Evolutionary conservation across 805 yeast species (phyloP).

Genomic region (Lipomyces orientalis): DNA sequence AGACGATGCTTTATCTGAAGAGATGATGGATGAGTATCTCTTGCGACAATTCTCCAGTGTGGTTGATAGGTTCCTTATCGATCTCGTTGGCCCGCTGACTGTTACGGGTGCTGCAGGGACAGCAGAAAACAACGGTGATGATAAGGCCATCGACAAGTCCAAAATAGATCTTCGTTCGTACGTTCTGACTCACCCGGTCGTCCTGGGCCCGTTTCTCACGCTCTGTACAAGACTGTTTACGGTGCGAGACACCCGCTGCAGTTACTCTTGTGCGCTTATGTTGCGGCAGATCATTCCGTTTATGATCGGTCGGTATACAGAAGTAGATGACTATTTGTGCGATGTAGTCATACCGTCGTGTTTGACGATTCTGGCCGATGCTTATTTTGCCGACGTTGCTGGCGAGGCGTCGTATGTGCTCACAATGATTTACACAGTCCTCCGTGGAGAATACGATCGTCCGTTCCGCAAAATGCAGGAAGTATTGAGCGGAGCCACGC

Average conservation of each 20-base stretch:
- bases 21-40: constrained; percentile 97
- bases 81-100: constrained; percentile 30
- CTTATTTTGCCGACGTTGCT: constrained; percentile 83
- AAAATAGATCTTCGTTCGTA: constrained; percentile 52
- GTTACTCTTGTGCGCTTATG: constrained; percentile 85
- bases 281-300: constrained; percentile 75
- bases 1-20: constrained; percentile 77
- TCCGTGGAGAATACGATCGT: constrained; percentile 69
- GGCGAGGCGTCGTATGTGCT: constrained; percentile 90
- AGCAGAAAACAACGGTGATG: constrained; percentile 1
- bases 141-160: background rate
- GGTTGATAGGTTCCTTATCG: constrained; percentile 70
- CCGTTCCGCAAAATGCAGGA: constrained; percentile 66
- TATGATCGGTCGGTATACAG: constrained; percentile 69
- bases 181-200: constrained; percentile 65
- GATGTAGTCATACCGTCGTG: constrained; percentile 73
- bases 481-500: constrained; percentile 55
- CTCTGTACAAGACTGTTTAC: constrained; percentile 76
- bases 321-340: constrained; percentile 72
- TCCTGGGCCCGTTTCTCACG: constrained; percentile 78
- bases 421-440: constrained; percentile 75
- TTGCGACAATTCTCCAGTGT: constrained; percentile 92
- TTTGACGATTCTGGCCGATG: constrained; percentile 69
- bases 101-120: background rate
- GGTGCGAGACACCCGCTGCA: constrained; percentile 89